Evolutionary conservation across 2,329 filamentous ascomycete species (phyloP), one percentile per base, ranked within the genome.

Genomic region (Sclerotinia spermophila): DNA sequence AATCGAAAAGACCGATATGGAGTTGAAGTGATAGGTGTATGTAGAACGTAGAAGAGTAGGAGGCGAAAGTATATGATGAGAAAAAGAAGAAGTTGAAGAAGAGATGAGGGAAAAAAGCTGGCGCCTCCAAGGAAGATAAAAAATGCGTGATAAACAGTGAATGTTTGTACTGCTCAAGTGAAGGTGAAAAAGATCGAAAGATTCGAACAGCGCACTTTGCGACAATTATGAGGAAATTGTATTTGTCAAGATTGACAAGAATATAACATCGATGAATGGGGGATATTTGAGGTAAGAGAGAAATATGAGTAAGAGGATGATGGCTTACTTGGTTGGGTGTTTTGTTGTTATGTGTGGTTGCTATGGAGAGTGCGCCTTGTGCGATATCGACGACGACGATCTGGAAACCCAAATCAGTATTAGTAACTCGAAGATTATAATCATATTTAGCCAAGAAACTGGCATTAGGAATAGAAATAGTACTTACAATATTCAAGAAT

Each of bases 161-260:
- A 65, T 69, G 13, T 7, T 44, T 27, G 13, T 11, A 17, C 5
- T 60, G n/a, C 19, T 30, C n/a, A 58, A 33, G 60, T 17, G 30
- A 66, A 69, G 44, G 40, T 72, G 61, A 72, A 56, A 59, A 62
- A 61, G 51, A 70, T 64, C 24, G 33, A 3, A 13, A 62, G 55
- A 51, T 42, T 6, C 55, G n/a, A 45, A 35, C n/a, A 3, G 19
- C 15, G 33, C 19, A 62, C 5, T 27, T 19, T 7, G 42, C 35
- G 21, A 48, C 17, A 61, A 42, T 11, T n/a, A 3, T n/a, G 27
- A 38, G 2, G 27, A 6, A 24, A 21, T 38, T 45, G 13, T 27
- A 44, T n/a, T 56, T 33, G 30, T 38, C 30, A 27, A 35, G 21
- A 48, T 21, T n/a, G 42, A 48, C 24, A 68, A 30, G 4, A 45